Base-by-base conservation (phyloP, 179 eudicot species). In the Silene vulgaris region DNA sequence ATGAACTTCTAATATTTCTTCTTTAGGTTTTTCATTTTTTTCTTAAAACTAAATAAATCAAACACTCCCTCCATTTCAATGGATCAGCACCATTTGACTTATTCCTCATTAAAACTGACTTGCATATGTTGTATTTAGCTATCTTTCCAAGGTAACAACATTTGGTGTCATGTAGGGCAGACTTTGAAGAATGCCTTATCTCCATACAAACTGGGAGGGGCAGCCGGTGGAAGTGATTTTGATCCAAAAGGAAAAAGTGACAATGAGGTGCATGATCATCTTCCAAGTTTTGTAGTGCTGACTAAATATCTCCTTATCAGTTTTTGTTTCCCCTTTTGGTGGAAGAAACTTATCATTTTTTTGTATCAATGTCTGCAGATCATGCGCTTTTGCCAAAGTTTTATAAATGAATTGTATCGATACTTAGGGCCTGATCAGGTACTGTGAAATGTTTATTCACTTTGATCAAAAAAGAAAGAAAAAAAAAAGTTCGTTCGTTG, bases 331-430 rank as follows among this genome's bases (percentile, higher is more conserved):
- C 11, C 11, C 71, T 23, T 45, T 17, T 40, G 16, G 28, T 29
- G 3, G 65, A 69, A 37, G 63, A 62, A 54, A 48, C 61, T 61
- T 28, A 19, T 35, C 69, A 71, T 48, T 17, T 48, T 17, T 48
- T 2, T 64, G 26, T 54, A 9, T 48, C 63, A 23, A 73, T 74
- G 60, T 43, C 74, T 69, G 73, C 86, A 95, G 99, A 79, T 93
- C 75, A 95, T 95, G 99, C 90, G 90, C 64, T 95, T 95, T 77
- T 93, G 99, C 85, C 99, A 95, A 83, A 95, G 99, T 85, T 95
- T 89, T 84, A 95, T 95, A 86, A 88, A 87, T 79, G 99, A 90
- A 80, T 73, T 95, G 73, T 88, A 90, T 78, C 93, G 97, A 21
- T 93, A 90, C 83, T 75, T 93, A 76, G 97, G 99, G 72, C 97